Evolutionary conservation across 1,284 basidiomycete genomes (phyloP), one percentile per base, ranked within the genome.

Genomic region (Blastosporella zonata): DNA sequence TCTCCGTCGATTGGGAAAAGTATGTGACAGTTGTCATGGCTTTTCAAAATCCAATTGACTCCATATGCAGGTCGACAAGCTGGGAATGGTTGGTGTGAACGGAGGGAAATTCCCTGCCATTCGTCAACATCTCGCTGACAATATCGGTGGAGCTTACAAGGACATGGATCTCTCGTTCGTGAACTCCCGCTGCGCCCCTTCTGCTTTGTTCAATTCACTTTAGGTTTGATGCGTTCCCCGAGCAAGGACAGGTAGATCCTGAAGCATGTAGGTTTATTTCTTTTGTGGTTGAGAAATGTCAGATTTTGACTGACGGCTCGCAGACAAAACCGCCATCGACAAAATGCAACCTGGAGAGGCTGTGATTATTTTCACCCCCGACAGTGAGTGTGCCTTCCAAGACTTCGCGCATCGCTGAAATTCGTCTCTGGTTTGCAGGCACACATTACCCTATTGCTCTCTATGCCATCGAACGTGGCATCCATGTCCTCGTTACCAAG

Each of bases 401-500:
- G 10, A 35, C 22, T 46, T 6, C n/a, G 2, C 15, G 15, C 6
- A 34, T 34, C 33, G 15, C n/a, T 34, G 15, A 34, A 17, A 31
- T 31, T 31, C 9, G 13, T 6, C n/a, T 9, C 15, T 17, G 13
- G 6, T 34, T 6, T 34, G 15, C 9, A 90, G 88, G 72, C 56
- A 96, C 93, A 36, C 93, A 96, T 67, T 90, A 84, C 62, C 79
- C 84, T 20, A 96, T 96, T 62, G 82, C 90, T 12, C 70, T 86
- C 41, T 91, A 93, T 59, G 93, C 93, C 2, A 85, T 96, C 40
- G 82, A 93, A 66, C 82, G 75, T 18, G 84, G 84, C 1, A 72
- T 94, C 46, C 93, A 96, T 65, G 93, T 96, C 35, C 78, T 96
- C 40, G 82, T 96, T 53, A 97, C 93, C 44, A 97, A 96, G 67